phyloP scores from a whole-genome alignment of 1,284 basidiomycete species.

The Sanghuangporus baumii region DNA sequence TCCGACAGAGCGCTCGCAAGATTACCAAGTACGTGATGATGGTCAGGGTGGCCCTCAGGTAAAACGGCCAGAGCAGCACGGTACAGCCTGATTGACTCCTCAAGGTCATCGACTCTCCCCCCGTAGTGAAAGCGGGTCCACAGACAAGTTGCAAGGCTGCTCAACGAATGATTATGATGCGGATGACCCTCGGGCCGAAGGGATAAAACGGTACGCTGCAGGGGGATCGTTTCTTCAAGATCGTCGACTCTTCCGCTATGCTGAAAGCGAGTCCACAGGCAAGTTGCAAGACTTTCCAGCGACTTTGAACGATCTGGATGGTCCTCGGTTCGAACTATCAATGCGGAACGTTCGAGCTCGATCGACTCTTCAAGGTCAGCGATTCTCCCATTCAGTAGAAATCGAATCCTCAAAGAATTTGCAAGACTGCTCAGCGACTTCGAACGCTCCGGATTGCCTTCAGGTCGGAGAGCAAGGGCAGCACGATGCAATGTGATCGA shows the following conservation, averaged over 20 bases:
- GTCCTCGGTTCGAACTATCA: background rate
- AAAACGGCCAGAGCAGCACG: background rate
- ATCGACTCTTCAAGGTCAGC: background rate
- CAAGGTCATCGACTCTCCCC: background rate
- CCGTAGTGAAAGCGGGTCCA: background rate
- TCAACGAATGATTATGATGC: background rate
- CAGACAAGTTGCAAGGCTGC: background rate
- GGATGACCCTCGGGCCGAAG: background rate
- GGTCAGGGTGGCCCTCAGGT: background rate
- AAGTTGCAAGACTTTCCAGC: background rate
- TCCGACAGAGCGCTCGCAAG: background rate
- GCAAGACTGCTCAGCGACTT: background rate
- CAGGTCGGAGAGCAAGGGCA: background rate
- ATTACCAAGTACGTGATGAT: background rate
- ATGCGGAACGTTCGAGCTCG: background rate
- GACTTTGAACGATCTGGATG: background rate
- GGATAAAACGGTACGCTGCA: background rate
- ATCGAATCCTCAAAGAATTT: background rate
- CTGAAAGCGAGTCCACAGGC: background rate
- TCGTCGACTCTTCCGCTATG: constrained; percentile 21
- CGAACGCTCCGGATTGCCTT: background rate
- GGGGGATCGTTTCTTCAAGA: background rate
- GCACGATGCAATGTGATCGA: background rate
- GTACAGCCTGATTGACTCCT: background rate
- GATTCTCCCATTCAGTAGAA: background rate